These are phyloP conservation scores for Trichoderma aggressivum DNA, from an alignment of 2,329 filamentous ascomycete species.

Conservation along the genomic window DNA sequence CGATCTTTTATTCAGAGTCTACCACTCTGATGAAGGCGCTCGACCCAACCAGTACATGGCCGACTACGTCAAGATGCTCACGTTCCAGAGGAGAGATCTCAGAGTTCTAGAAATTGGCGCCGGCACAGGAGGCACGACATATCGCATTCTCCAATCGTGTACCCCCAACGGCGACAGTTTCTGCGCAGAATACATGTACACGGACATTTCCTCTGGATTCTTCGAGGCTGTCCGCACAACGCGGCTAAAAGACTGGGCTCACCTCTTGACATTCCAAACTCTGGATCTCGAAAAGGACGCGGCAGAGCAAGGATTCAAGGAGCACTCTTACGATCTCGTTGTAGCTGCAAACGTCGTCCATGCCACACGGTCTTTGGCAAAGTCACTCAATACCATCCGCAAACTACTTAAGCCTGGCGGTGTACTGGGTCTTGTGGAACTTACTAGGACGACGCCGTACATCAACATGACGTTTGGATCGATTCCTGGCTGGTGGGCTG, in stretches of 20 bases:
- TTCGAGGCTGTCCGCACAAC: conserved; percentile 32
- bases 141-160: conserved; percentile 23
- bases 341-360: conserved; percentile 33
- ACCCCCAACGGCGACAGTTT: background rate
- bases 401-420: conserved; percentile 32
- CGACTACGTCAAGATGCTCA: conserved; percentile 15
- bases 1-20: background rate
- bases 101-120: conserved; percentile 38
- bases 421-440: conserved; percentile 31
- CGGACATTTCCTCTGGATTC: conserved; percentile 39
- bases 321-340: conserved; percentile 29
- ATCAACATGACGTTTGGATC: conserved; percentile 10
- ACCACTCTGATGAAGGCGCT: conserved; percentile 6
- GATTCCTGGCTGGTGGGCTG: conserved; percentile 10
- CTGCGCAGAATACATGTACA: conserved; percentile 32
- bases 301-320: conserved; percentile 27
- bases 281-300: conserved; percentile 36
- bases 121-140: conserved; percentile 34
- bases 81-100: conserved; percentile 28
- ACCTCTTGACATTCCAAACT: conserved; percentile 32
- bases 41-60: conserved; percentile 8
- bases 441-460: conserved; percentile 8
- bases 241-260: conserved; percentile 24
- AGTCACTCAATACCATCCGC: conserved; percentile 26
- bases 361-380: conserved; percentile 28